phyloP scores from a whole-genome alignment of 2,329 filamentous ascomycete genomes.

The Xylariales sp. region DNA sequence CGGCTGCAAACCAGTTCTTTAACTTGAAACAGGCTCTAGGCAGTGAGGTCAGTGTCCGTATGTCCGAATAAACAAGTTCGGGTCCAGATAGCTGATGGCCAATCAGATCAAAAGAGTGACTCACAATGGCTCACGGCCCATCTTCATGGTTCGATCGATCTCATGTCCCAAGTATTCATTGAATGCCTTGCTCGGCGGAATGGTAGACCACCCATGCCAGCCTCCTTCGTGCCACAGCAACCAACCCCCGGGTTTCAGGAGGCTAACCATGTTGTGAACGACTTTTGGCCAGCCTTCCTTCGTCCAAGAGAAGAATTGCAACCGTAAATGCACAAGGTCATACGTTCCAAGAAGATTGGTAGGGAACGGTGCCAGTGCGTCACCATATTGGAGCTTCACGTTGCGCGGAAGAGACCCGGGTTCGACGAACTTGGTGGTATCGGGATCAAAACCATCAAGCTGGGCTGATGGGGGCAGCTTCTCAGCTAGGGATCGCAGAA shows the following conservation, averaged over 20 bases:
- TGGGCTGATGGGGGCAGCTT: slow-evolving; percentile 12
- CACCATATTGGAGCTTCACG: slow-evolving; percentile 17
- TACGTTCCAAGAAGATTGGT: slow-evolving; percentile 18
- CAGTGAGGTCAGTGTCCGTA: too few relatives aligned
- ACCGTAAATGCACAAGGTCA: slow-evolving; percentile 21
- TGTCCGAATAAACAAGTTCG: too few relatives aligned
- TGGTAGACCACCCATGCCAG: slow-evolving; percentile 4
- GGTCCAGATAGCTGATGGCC: too few relatives aligned
- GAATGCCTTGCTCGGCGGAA: slow-evolving; percentile 1
- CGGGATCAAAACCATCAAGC: slow-evolving; percentile 20
- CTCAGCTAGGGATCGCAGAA: slow-evolving; percentile 15
- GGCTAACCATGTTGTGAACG: slow-evolving; percentile 16
- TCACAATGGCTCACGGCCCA: slow-evolving; percentile 5
- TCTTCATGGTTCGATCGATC: slow-evolving; percentile 1
- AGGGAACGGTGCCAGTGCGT: slow-evolving; percentile 20
- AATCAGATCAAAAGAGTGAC: too few relatives aligned
- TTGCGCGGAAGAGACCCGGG: slow-evolving; percentile 14
- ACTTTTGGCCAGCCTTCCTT: slow-evolving; percentile 13
- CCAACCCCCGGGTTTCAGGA: slow-evolving; percentile 16
- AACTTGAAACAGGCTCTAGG: too few relatives aligned
- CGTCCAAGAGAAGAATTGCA: slow-evolving; percentile 18
- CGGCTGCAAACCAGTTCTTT: too few relatives aligned
- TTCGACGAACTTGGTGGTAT: slow-evolving; percentile 16
- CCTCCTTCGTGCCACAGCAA: slow-evolving; percentile 15
- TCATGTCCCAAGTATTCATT: slow-evolving; percentile 1